Evolutionary conservation across 1,284 basidiomycete genomes (phyloP).

Genomic region (Boletus sp.): DNA sequence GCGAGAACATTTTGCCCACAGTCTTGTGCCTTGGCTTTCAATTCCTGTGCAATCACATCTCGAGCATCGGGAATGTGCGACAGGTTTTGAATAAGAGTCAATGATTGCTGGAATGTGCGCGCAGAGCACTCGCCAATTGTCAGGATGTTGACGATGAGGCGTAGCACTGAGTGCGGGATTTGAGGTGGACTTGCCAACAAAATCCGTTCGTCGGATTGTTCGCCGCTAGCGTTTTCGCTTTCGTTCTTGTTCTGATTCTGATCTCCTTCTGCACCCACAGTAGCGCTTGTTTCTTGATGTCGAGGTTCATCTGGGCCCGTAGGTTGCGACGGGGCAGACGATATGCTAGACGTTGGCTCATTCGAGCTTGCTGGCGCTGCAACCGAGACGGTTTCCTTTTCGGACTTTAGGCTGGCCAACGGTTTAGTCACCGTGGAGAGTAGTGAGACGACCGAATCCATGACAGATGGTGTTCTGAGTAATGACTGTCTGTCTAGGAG

Average conservation of each 20-base stretch:
- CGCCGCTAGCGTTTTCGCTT: constrained; percentile 28
- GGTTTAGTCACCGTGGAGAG: constrained; percentile 85
- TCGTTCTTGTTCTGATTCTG: constrained; percentile 30
- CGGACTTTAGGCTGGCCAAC: constrained; percentile 58
- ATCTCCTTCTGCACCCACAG: constrained; percentile 23
- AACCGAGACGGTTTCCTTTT: constrained; percentile 35
- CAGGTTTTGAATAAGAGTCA: constrained; percentile 85
- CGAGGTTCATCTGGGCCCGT: constrained; percentile 10
- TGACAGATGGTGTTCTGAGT: constrained; percentile 81
- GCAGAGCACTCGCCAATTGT: constrained; percentile 95
- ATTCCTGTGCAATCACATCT: constrained; percentile 82
- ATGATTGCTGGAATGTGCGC: constrained; percentile 86
- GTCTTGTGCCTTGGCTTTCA: constrained; percentile 80
- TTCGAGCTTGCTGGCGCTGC: constrained; percentile 19
- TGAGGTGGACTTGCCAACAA: constrained; percentile 72
- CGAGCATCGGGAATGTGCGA: constrained; percentile 84
- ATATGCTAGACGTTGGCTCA: constrained; percentile 10
- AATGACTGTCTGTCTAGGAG: constrained; percentile 83
- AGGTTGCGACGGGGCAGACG: constrained; percentile 11
- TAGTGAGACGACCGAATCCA: constrained; percentile 86
- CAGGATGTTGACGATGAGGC: constrained; percentile 89
- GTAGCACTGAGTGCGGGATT: constrained; percentile 76
- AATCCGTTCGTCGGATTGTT: constrained; percentile 56
- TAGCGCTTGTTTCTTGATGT: constrained; percentile 16
- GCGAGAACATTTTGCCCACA: constrained; percentile 71